Conservation (phyloP, 345 rosid genomes). For the Sisymbrium irio region DNA sequence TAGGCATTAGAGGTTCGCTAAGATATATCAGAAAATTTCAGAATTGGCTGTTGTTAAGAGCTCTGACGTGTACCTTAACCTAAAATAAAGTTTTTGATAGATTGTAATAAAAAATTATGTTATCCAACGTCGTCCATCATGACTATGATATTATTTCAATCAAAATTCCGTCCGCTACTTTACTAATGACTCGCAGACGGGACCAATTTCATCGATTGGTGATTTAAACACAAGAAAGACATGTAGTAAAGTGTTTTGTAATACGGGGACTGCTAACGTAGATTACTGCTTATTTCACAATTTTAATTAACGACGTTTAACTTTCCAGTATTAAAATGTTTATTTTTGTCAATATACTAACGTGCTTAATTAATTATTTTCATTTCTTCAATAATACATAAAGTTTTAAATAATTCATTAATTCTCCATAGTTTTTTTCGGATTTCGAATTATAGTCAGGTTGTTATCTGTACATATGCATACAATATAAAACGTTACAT, state of each 20-base stretch:
- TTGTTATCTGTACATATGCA: not conserved
- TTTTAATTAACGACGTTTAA: not conserved
- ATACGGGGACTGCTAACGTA: too few species aligned
- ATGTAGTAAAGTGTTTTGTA: too few species aligned
- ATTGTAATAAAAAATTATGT: not conserved
- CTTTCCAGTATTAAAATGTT: not conserved
- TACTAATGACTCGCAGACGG: not conserved
- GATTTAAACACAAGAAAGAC: too few species aligned
- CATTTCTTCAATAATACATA: not conserved
- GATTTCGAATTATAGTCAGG: not conserved
- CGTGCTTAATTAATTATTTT: not conserved
- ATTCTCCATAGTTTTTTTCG: not conserved
- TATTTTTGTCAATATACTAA: not conserved
- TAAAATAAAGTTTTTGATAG: not conserved
- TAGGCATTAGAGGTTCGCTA: not conserved
- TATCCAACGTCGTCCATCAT: not conserved
- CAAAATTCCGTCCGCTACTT: not conserved
- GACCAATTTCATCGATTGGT: too few species aligned
- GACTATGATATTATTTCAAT: not conserved
- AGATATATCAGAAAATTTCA: too few species aligned
- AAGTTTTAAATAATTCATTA: not conserved
- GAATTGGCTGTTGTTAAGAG: not conserved
- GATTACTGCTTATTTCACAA: not conserved
- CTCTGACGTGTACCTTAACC: not conserved
- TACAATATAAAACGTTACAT: not conserved